Evolutionary conservation across 2,329 filamentous ascomycete species (phyloP).

Genomic region (Trichoderma endophyticum): DNA sequence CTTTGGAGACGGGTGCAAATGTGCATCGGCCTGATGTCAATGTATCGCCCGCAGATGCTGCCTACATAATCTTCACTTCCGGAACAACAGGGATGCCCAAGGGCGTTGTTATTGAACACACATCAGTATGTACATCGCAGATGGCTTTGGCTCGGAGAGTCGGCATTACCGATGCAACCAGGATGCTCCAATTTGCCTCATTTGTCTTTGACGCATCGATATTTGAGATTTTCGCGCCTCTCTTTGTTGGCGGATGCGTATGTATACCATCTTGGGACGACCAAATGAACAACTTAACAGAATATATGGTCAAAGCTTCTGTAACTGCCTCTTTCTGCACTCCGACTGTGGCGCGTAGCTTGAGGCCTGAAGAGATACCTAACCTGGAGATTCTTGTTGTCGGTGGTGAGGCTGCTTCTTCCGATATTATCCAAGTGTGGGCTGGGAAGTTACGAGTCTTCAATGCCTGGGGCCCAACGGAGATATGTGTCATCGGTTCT

Average conservation of each 20-base stretch:
- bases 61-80: slow-evolving; percentile 14
- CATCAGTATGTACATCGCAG: background rate
- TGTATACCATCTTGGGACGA: slow-evolving; percentile 21
- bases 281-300: slow-evolving; percentile 1
- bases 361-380: background rate
- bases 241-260: slow-evolving; percentile 4
- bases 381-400: background rate
- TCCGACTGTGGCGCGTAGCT: background rate
- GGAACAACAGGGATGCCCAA: slow-evolving; percentile 17
- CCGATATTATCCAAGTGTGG: slow-evolving; percentile 5
- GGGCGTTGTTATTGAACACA: slow-evolving; percentile 10
- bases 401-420: slow-evolving; percentile 2
- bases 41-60: background rate
- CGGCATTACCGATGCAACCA: background rate
- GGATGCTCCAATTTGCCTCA: slow-evolving; percentile 21
- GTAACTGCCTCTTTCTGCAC: background rate
- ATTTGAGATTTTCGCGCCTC: slow-evolving; percentile 13
- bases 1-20: background rate
- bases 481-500: background rate
- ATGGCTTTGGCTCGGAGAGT: background rate
- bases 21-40: background rate
- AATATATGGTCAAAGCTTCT: background rate
- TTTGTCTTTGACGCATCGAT: slow-evolving; percentile 20
- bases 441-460: background rate
- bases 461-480: slow-evolving; percentile 16